These are phyloP conservation scores for Periconia macrospinosa DNA, from an alignment of 2,329 filamentous ascomycete species.

Conservation along the genomic window DNA sequence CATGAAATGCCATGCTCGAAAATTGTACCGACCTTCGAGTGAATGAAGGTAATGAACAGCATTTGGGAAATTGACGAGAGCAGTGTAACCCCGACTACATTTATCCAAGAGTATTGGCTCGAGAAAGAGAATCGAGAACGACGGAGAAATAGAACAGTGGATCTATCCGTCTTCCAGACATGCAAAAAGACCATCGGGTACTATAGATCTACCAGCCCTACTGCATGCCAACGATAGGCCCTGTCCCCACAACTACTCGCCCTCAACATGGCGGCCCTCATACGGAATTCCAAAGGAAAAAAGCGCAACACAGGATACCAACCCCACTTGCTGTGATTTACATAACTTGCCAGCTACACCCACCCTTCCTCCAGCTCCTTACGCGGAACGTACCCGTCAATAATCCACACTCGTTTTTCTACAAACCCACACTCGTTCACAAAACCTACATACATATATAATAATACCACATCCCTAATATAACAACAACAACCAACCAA, in stretches of 20 bases:
- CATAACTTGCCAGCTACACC: neutral
- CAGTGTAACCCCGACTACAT: neutral
- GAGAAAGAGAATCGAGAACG: neutral
- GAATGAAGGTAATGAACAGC: too few species aligned
- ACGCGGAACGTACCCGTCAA: slow-evolving; percentile 12
- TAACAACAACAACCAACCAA: neutral
- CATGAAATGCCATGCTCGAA: neutral
- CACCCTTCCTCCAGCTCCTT: neutral
- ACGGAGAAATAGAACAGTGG: neutral
- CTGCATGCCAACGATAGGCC: neutral
- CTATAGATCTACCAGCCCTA: neutral
- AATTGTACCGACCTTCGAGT: too few species aligned
- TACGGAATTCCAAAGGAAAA: neutral
- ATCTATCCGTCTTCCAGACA: neutral
- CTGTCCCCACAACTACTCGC: neutral
- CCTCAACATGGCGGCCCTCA: neutral
- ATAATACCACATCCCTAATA: neutral
- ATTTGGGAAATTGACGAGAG: too few species aligned
- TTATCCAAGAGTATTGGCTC: neutral
- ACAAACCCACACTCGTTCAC: neutral
- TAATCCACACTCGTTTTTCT: neutral
- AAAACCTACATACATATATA: neutral
- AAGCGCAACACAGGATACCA: neutral
- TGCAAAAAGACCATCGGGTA: neutral
- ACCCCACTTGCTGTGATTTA: neutral